phyloP scores from a whole-genome alignment of 352 stramenopile genomes.

The Peronospora belbahrii region DNA sequence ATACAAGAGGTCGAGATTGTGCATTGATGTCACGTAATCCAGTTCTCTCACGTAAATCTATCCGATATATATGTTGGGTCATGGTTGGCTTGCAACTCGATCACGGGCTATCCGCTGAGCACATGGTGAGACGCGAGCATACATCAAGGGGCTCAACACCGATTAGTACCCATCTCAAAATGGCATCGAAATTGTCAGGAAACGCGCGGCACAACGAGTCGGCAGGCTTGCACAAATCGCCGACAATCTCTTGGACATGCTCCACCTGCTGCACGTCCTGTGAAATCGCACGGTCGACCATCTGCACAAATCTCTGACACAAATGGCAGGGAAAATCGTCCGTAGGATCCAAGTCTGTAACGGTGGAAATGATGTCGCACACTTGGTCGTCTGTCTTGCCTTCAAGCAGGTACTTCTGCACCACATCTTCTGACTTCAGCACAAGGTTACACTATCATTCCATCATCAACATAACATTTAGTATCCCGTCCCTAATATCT shows the following conservation, averaged over 20 bases:
- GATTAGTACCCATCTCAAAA: slow-evolving; percentile 70
- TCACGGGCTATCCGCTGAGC: slow-evolving; percentile 25
- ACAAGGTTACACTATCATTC: slow-evolving; percentile 34
- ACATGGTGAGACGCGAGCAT: slow-evolving; percentile 58
- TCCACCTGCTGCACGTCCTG: slow-evolving; percentile 57
- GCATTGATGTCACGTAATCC: no score
- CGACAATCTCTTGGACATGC: slow-evolving; percentile 62
- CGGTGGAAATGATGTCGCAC: slow-evolving; percentile 31
- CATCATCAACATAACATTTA: slow-evolving; percentile 1
- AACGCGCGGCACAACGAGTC: slow-evolving; percentile 79
- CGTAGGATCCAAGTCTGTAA: slow-evolving; percentile 18
- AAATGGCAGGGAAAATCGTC: slow-evolving; percentile 57
- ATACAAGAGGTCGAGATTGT: no score
- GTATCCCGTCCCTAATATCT: slow-evolving; percentile 1
- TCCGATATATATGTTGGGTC: no score
- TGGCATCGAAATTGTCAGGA: slow-evolving; percentile 62
- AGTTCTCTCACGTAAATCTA: no score
- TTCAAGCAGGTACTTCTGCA: slow-evolving; percentile 31
- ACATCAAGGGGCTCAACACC: slow-evolving; percentile 54
- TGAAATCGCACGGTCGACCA: slow-evolving; percentile 50
- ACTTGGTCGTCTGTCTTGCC: slow-evolving; percentile 43
- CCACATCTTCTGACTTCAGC: slow-evolving; percentile 32
- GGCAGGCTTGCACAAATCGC: slow-evolving; percentile 55
- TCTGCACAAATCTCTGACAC: slow-evolving; percentile 69
- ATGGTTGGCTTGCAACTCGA: no score